Evolutionary conservation across 1,284 basidiomycete genomes (phyloP), one percentile per base, ranked within the genome.

Genomic region (Xerocomus amazonicus): DNA sequence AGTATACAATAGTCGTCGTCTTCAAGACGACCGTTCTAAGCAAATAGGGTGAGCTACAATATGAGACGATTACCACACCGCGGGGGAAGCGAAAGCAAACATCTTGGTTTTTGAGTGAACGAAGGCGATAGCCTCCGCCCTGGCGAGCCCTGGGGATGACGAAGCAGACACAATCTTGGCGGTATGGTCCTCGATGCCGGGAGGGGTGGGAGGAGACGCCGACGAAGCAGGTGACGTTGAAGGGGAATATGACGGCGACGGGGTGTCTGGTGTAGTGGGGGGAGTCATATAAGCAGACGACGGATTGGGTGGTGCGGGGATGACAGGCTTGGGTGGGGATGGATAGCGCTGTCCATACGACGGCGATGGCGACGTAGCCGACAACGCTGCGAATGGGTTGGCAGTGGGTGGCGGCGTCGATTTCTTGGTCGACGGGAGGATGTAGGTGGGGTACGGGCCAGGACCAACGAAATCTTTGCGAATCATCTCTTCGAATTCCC

Each of bases 401-500:
- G 74, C 67, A 0, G 76, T 74, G 5, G 72, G 70, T 6, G 77
- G 69, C 0, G 73, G 65, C 0, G 77, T 75, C 1, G 71, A 66
- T 59, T 78, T 79, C 50, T 81, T 82, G 0, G 79, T 77, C 57
- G 79, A 76, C 0, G 78, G 73, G 0, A 84, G 71, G 0, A 77
- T 73, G 53, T 85, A 85, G 0, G 76, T 77, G 0, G 82, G 82
- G 51, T 83, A 85, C 0, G 79, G 74, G 0, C 76, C 75, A 0
- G 67, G 55, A n/a, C 75, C 73, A 17, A 70, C 69, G 59, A 87
- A 90, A 47, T 90, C 85, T 23, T 73, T 72, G 32, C 76, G 74
- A 1, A 91, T 79, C 65, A 77, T 77, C 0, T 59, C 61, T 59
- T 88, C 81, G 61, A 92, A 92, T 39, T 77, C 80, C 9, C 65